Percentiles rank a stretch among this genome's conserved stretches.
phyloP scores from a whole-genome alignment of 257 asterid genomes.

The Solanum piurae region DNA sequence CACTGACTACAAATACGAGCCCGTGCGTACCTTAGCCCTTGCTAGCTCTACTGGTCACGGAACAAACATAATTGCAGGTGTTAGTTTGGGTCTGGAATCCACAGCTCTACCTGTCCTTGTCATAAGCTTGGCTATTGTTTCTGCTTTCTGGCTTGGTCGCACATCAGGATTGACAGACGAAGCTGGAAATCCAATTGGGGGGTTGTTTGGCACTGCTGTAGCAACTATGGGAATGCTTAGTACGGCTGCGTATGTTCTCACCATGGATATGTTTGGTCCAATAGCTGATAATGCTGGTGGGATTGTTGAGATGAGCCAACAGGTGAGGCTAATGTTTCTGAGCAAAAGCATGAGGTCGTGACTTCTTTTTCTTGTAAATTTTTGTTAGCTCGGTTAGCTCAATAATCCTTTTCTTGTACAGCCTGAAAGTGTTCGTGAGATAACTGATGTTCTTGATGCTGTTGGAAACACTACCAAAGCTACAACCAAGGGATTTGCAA shows the following conservation, averaged over 20 bases:
- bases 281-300: constrained; percentile 99
- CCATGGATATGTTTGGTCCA: constrained; percentile 99
- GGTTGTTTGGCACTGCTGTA: constrained; percentile 98
- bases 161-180: constrained; percentile 92
- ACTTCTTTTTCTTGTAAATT: neutral
- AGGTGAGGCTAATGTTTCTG: constrained; percentile 39
- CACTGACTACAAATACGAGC: constrained; percentile 97
- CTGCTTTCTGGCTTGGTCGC: constrained; percentile 96
- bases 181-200: constrained; percentile 91
- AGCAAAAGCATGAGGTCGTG: neutral
- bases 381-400: neutral
- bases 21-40: constrained; percentile 90
- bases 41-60: constrained; percentile 96
- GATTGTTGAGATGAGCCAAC: constrained; percentile 99
- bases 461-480: constrained; percentile 99
- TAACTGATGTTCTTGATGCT: constrained; percentile 95
- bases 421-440: constrained; percentile 98
- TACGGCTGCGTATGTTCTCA: constrained; percentile 96
- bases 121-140: constrained; percentile 70
- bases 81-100: constrained; percentile 95
- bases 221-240: constrained; percentile 99
- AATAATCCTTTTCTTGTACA: constrained; percentile 15
- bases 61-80: constrained; percentile 96
- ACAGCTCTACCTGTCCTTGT: constrained; percentile 99
- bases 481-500: constrained; percentile 98